Evolutionary conservation across 306 rosid genomes (phyloP).

Genomic region (Pterocarpus santalinus): DNA sequence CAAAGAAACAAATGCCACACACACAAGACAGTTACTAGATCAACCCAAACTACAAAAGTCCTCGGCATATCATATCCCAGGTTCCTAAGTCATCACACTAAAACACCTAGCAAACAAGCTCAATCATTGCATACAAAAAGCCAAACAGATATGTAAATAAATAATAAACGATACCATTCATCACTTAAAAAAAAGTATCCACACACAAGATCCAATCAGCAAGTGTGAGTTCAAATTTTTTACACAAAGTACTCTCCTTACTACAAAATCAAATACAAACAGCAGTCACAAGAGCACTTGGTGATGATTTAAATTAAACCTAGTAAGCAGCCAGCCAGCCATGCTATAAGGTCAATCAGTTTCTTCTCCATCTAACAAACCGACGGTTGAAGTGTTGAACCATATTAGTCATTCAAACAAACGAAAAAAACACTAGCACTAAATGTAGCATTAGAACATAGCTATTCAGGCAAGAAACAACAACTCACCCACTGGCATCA

Average conservation of each 20-base stretch:
- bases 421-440: not conserved
- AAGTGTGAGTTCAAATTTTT: not conserved
- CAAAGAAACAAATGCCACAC: conserved; percentile 17
- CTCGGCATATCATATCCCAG: conserved; percentile 10
- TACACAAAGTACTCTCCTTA: not conserved
- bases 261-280: not conserved
- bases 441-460: conserved; percentile 2
- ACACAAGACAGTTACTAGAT: conserved; percentile 20
- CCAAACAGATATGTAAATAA: not conserved
- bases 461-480: not conserved
- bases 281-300: not conserved
- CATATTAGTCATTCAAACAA: not conserved
- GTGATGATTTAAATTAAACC: conserved; percentile 4
- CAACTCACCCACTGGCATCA: conserved; percentile 60
- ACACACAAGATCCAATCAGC: conserved; percentile 9
- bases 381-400: not conserved
- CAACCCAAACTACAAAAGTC: not conserved
- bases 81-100: not conserved
- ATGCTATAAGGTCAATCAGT: not conserved
- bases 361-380: conserved; percentile 12
- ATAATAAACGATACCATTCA: not conserved
- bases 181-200: not conserved
- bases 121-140: not conserved
- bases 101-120: not conserved
- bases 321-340: not conserved